Conservation (phyloP, 2,329 filamentous ascomycete species). For the Penicillium vulpinum region DNA sequence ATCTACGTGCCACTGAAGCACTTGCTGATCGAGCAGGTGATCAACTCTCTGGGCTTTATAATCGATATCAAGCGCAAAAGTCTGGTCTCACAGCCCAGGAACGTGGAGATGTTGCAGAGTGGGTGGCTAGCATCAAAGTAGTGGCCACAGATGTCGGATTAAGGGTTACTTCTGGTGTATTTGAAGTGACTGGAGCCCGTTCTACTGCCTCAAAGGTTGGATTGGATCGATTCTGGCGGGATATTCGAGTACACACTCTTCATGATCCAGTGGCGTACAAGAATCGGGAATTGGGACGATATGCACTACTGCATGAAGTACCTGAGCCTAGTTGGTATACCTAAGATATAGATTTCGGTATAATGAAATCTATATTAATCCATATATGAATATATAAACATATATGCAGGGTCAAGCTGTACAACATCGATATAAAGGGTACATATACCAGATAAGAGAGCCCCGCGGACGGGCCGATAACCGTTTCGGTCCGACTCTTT, state of each 20-base stretch:
- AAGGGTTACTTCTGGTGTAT: slow-evolving; percentile 60
- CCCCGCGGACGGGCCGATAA: slow-evolving; percentile 9
- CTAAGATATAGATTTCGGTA: background rate
- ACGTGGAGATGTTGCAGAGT: slow-evolving; percentile 63
- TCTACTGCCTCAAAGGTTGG: slow-evolving; percentile 60
- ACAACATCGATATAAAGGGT: background rate
- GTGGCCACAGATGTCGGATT: slow-evolving; percentile 62
- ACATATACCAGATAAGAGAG: background rate
- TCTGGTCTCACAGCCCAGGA: slow-evolving; percentile 50
- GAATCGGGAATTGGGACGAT: slow-evolving; percentile 62
- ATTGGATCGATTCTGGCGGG: slow-evolving; percentile 66
- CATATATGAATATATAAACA: background rate
- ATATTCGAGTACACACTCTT: slow-evolving; percentile 65
- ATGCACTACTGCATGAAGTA: slow-evolving; percentile 56
- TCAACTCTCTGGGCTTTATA: slow-evolving; percentile 52
- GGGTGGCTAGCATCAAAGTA: slow-evolving; percentile 63
- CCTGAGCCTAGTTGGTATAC: slow-evolving; percentile 65
- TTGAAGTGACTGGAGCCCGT: slow-evolving; percentile 63
- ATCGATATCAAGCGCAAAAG: slow-evolving; percentile 43
- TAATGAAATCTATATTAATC: background rate
- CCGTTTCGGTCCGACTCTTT: slow-evolving; percentile 14
- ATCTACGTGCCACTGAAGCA: slow-evolving; percentile 60
- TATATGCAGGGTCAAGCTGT: background rate
- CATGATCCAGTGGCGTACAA: slow-evolving; percentile 70
- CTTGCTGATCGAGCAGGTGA: slow-evolving; percentile 59